Conservation (phyloP, 2,329 filamentous ascomycete genomes). For the Botrytis deweyae region DNA sequence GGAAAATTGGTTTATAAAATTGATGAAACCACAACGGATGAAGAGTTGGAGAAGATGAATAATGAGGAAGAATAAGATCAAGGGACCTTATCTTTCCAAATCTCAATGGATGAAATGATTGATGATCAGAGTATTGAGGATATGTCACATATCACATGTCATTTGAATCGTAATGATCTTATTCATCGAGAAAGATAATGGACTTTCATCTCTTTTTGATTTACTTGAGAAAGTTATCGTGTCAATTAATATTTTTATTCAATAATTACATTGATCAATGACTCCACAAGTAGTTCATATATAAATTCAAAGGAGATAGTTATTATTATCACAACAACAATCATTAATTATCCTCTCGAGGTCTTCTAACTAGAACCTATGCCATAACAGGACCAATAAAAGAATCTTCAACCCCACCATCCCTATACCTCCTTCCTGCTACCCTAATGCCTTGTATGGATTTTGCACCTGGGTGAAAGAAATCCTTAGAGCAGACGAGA, state of each 20-base stretch:
- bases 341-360: not conserved
- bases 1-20: not conserved
- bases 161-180: not conserved
- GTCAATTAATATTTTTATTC: not conserved
- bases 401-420: too few relatives aligned
- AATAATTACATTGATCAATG: not conserved
- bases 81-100: not conserved
- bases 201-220: not conserved
- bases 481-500: not conserved
- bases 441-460: too few relatives aligned
- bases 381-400: too few relatives aligned
- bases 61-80: not conserved
- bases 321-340: not conserved
- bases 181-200: not conserved
- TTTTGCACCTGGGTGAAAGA: too few relatives aligned
- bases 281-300: not conserved
- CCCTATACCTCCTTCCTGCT: too few relatives aligned
- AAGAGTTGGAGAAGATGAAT: not conserved
- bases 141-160: not conserved
- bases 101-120: not conserved
- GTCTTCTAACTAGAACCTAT: too few relatives aligned
- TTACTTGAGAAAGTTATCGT: not conserved
- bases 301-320: not conserved
- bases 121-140: not conserved
- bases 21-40: not conserved